Evolutionary conservation across 75 land plant species (phyloP), one percentile per base, ranked within the genome.

Genomic region (Selaginella moellendorffii): DNA sequence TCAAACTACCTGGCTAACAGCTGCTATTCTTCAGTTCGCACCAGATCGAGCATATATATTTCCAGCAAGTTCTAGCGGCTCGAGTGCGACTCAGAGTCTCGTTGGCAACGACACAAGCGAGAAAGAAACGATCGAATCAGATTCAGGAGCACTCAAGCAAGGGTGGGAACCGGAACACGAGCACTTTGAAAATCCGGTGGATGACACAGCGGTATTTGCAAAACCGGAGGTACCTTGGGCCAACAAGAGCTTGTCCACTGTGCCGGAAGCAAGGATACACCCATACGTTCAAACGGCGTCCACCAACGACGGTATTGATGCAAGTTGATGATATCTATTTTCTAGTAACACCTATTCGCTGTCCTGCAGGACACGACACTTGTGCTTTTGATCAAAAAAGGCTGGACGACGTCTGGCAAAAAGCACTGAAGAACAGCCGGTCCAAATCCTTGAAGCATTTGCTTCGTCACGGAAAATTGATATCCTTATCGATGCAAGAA

Each of bases 1-100:
- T 26, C 81, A 79, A 1, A 73, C 85, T 20, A 90, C 97, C 30
- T 83, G 97, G 97, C 79, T 90, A 36, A 86, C 97, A 19, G 90
- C 85, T 27, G 83, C 87, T 24, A 72, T 90, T 0, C 72, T 90
- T 27, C 97, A 86, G 65, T 80, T 90, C 66, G 80, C 83, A 52
- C 79, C 82, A 31, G 97, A 95, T 70, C 87, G 86, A 30, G 85
- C 88, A 1, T 61, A n/a, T 17, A 56, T 29, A n/a, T 30, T 17
- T 14, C 61, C 68, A 36, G 46, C 46, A 5, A 36, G 46, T 36
- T 36, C 46, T 14, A 36, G 10, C 10, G 46, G 10, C 5, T 36
- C 46, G 5, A 5, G 10, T 36, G 46, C 5, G 10, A 36, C 46
- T 5, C 46, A 36, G 46, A 36, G 46, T 14, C 46, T 36, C 14